A percentile compares a stretch with the other conserved stretches of the same genome.
These are phyloP conservation scores for Clarireedia monteithiana DNA, from an alignment of 2,329 filamentous ascomycete species.

Conservation along the genomic window DNA sequence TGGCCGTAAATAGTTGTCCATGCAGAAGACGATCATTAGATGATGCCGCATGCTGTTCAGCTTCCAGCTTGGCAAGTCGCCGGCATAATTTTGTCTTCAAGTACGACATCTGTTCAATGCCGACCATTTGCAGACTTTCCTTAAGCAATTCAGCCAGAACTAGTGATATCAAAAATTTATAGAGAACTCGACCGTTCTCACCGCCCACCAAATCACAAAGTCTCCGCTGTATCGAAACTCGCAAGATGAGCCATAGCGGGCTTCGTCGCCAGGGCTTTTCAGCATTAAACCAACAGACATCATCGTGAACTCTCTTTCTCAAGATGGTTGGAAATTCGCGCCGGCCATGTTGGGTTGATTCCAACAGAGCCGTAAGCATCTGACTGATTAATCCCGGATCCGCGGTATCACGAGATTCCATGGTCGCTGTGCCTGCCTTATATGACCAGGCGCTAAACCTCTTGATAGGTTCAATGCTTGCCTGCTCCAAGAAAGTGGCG, in stretches of 20 bases:
- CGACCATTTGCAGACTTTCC: conserved; percentile 26
- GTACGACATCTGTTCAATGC: conserved; percentile 31
- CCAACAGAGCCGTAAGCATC: conserved; percentile 52
- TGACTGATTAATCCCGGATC: conserved; percentile 50
- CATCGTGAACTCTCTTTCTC: conserved; percentile 53
- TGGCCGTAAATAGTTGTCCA: conserved; percentile 22
- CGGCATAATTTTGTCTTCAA: conserved; percentile 47
- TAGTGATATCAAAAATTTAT: conserved; percentile 48
- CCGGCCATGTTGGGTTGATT: conserved; percentile 38
- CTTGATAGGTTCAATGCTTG: conserved; percentile 44
- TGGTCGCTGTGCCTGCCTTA: conserved; percentile 42
- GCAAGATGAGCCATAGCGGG: conserved; percentile 53
- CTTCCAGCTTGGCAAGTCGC: conserved; percentile 50
- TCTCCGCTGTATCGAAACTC: conserved; percentile 47
- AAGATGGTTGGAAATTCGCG: conserved; percentile 32
- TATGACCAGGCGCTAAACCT: conserved; percentile 41
- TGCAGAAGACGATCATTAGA: conserved; percentile 16
- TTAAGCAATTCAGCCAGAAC: conserved; percentile 40
- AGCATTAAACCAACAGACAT: conserved; percentile 42
- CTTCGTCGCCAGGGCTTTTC: conserved; percentile 53
- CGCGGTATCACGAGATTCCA: conserved; percentile 50
- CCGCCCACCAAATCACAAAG: conserved; percentile 34
- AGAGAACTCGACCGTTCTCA: conserved; percentile 39
- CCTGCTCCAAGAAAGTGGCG: conserved; percentile 46
- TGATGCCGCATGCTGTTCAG: conserved; percentile 26